Conservation (phyloP, 148 eudicot species). For the Vaccinium macrocarpon region DNA sequence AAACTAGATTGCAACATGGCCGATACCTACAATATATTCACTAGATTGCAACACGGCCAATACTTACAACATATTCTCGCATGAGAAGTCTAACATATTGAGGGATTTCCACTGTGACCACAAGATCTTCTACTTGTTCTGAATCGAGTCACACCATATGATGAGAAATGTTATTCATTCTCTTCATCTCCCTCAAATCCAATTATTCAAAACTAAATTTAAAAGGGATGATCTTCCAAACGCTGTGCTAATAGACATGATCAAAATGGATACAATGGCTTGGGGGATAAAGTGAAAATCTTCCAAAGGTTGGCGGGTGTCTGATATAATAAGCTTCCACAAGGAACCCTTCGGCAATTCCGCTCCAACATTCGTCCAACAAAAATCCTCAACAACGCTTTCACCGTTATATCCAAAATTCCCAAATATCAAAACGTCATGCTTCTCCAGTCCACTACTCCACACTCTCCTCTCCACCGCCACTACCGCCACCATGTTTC, state of each 20-base stretch:
- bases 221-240: background rate
- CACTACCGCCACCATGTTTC: constrained; percentile 12
- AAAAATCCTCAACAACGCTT: background rate
- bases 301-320: background rate
- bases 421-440: constrained; percentile 10
- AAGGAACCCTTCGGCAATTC: background rate
- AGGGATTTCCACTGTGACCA: no score
- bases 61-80: no score
- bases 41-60: no score
- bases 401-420: background rate
- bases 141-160: no score
- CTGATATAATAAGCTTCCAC: background rate
- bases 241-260: background rate
- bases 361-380: background rate
- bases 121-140: no score
- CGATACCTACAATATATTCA: no score
- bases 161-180: background rate
- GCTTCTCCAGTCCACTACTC: constrained; percentile 36
- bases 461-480: constrained; percentile 28
- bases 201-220: background rate
- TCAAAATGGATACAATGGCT: background rate
- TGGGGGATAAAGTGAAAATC: background rate
- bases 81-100: no score
- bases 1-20: no score
- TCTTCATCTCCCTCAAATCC: background rate